These are phyloP conservation scores for Bipolaris sorokiniana DNA, from an alignment of 2,329 filamentous ascomycete genomes.

Conservation along the genomic window DNA sequence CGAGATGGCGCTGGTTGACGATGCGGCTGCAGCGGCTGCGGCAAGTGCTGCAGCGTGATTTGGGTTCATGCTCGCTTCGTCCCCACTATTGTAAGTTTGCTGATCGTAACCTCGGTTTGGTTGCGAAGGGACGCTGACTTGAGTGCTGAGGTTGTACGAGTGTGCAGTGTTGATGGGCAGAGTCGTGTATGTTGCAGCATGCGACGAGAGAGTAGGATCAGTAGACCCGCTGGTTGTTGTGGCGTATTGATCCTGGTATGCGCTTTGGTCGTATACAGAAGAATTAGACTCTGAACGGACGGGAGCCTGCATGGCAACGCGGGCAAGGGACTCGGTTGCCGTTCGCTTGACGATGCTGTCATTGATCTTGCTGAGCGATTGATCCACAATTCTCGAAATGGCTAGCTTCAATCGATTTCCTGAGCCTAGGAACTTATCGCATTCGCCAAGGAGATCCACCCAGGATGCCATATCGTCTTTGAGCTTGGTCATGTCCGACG, in stretches of 20 bases:
- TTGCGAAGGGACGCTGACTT: conserved; percentile 32
- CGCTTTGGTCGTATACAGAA: conserved; percentile 32
- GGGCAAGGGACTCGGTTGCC: conserved; percentile 53
- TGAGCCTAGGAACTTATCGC: conserved; percentile 65
- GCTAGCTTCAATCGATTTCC: conserved; percentile 56
- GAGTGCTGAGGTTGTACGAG: conserved; percentile 35
- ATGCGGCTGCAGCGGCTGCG: conserved; percentile 35
- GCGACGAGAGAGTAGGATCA: conserved; percentile 30
- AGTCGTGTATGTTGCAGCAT: conserved; percentile 30
- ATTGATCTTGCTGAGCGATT: conserved; percentile 56
- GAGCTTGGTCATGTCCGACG: conserved; percentile 65
- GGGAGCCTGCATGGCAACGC: conserved; percentile 43
- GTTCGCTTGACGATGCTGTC: conserved; percentile 53
- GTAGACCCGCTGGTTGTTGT: conserved; percentile 22
- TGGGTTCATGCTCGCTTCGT: conserved; percentile 37
- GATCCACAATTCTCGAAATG: conserved; percentile 57
- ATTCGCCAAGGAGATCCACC: conserved; percentile 71
- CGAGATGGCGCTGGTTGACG: conserved; percentile 21
- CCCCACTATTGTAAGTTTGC: conserved; percentile 32
- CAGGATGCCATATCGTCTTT: conserved; percentile 72
- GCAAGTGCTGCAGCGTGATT: conserved; percentile 41
- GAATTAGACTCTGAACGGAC: conserved; percentile 24
- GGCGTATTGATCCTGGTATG: conserved; percentile 35
- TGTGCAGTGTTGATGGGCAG: conserved; percentile 24
- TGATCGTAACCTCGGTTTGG: conserved; percentile 33